Evolutionary conservation across 371 early-diverging fungal species (phyloP), one percentile per base, ranked within the genome.

Genomic region (Chytridium lagenaria): DNA sequence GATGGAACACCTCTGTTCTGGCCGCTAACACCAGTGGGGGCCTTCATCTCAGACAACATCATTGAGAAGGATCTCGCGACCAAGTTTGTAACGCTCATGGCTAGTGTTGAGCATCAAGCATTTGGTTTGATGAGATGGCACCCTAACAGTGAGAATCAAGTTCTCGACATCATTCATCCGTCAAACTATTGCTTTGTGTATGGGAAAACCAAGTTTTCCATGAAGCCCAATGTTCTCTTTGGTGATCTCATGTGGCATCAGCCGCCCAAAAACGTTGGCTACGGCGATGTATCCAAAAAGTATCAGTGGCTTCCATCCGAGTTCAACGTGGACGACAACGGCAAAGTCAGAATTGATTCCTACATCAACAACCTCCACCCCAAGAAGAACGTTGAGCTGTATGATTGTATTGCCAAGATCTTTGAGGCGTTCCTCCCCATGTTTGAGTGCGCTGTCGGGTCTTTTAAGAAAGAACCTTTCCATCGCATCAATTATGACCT

Each of bases 281-380:
- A 28, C 37, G 44, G 44, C 10, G 69, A 73, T 28, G 40, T 67
- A 1, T 75, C 75, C 28, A 30, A 23, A 5, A 33, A n/a, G 5
- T 76, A 57, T 51, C 80, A 80, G 37, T 77, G 77, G 80, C 66
- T 82, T 12, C 80, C 82, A 3, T 40, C 77, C 34, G 80, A 76
- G 10, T 57, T 79, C 52, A 55, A 31, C 5, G 64, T 82, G 40
- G 23, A 28, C 67, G 23, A 66, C 44, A 50, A 50, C n/a, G 78
- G 76, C n/a, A 10, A 52, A 3, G 75, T 76, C 22, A 2, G 16
- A 0, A 57, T 73, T 39, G 12, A 23, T 16, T 78, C 78, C 1
- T 77, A 75, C 73, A 82, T 82, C 80, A 77, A 82, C 77, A 82
- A 82, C 52, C 59, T 79, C n/a, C 59, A 78, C 37, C 78, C 76